A percentile compares a stretch with the other conserved stretches of the same genome.
Evolutionary conservation across 2,329 filamentous ascomycete genomes (phyloP).

Genomic region (Sporothrix humicola): DNA sequence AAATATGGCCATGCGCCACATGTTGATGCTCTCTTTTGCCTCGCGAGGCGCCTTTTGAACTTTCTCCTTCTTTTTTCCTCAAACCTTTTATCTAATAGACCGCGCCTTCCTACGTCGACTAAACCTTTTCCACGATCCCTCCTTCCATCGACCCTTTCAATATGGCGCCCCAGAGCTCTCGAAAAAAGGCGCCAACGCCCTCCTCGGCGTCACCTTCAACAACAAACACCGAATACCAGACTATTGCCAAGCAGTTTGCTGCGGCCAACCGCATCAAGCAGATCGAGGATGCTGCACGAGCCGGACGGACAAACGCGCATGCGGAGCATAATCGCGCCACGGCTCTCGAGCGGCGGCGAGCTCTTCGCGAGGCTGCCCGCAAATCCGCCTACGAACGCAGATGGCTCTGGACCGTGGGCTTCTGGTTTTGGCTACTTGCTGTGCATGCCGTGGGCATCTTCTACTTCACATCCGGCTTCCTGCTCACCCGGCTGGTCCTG

Average conservation of each 20-base stretch:
- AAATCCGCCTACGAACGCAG: conserved; percentile 58
- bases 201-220: not conserved
- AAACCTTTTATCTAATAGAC: not conserved
- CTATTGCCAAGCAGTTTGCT: conserved; percentile 60
- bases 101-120: not conserved
- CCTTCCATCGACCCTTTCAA: not conserved
- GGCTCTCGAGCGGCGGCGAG: conserved; percentile 53
- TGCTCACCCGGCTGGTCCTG: conserved; percentile 82
- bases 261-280: conserved; percentile 59
- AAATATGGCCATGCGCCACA: conserved; percentile 30
- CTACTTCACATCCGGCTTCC: conserved; percentile 93
- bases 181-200: conserved; percentile 38
- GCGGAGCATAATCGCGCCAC: conserved; percentile 41
- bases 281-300: conserved; percentile 45
- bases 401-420: conserved; percentile 65
- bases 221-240: conserved; percentile 53
- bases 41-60: conserved; percentile 25
- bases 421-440: conserved; percentile 72
- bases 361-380: conserved; percentile 55
- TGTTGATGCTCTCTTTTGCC: conserved; percentile 25
- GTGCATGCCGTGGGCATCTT: conserved; percentile 83
- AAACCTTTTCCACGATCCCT: not conserved
- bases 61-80: not conserved
- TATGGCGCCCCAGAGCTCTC: conserved; percentile 39
- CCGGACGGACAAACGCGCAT: conserved; percentile 42